Evolutionary conservation across 495 filamentous ascomycete species (phyloP).

Genomic region (Bombardia bombarda): DNA sequence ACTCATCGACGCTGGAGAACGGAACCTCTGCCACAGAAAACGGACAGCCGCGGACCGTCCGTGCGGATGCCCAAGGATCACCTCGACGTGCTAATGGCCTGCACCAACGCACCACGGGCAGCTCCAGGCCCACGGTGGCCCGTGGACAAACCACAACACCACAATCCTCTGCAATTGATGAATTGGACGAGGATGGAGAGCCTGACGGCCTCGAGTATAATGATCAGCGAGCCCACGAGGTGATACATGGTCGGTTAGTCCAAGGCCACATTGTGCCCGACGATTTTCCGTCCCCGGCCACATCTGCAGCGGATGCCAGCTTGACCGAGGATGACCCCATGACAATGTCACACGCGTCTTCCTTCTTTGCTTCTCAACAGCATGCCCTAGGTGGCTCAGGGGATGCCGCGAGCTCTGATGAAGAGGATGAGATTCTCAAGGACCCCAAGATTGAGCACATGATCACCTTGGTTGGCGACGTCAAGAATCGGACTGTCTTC

Average conservation of each 20-base stretch:
- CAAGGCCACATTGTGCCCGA: constrained; percentile 96
- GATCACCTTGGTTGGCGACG: constrained; percentile 92
- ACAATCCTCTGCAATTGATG: constrained; percentile 32
- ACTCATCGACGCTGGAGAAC: constrained; percentile 21
- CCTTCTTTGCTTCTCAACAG: constrained; percentile 43
- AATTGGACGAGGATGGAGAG: constrained; percentile 38
- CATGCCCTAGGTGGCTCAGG: constrained; percentile 75
- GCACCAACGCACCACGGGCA: constrained; percentile 17
- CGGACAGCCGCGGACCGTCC: constrained; percentile 10
- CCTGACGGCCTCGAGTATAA: constrained; percentile 61
- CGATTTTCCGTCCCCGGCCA: constrained; percentile 70
- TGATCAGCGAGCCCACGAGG: constrained; percentile 79
- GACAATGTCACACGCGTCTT: constrained; percentile 48
- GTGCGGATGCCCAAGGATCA: constrained; percentile 31
- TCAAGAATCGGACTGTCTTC: constrained; percentile 76
- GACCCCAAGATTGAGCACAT: constrained; percentile 77
- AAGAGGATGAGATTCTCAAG: constrained; percentile 73
- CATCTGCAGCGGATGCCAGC: constrained; percentile 51
- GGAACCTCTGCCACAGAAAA: constrained; percentile 9
- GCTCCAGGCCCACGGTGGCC: constrained; percentile 6
- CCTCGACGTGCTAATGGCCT: constrained; percentile 28
- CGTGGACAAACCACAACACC: constrained; percentile 27
- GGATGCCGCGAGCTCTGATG: constrained; percentile 77
- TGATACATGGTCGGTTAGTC: constrained; percentile 85
- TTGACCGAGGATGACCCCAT: constrained; percentile 51